Evolutionary conservation across 306 rosid species (phyloP).

Genomic region (Vachellia collinsii): DNA sequence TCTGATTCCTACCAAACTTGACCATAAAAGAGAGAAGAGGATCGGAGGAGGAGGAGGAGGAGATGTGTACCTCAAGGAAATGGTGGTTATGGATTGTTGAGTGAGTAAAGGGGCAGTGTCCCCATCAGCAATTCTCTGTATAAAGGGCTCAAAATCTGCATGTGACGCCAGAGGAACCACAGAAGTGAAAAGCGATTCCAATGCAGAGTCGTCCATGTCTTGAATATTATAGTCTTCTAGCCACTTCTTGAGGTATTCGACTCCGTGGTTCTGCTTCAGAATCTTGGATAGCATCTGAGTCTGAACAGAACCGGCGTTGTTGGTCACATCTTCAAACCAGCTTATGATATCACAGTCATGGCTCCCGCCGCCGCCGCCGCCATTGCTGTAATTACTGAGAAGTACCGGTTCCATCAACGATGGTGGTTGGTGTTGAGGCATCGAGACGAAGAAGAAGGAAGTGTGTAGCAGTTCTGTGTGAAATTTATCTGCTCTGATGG

Average conservation of each 20-base stretch:
- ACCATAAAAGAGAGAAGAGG: constrained; percentile 2
- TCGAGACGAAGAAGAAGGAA: background rate
- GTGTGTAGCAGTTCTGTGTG: background rate
- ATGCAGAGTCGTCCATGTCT: constrained; percentile 49
- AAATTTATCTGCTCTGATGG: background rate
- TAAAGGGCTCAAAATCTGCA: constrained; percentile 69
- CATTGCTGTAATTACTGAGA: background rate
- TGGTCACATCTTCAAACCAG: constrained; percentile 65
- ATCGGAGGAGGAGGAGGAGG: background rate
- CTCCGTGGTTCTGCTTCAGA: constrained; percentile 57
- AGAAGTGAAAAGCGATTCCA: constrained; percentile 66
- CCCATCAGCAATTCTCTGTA: constrained; percentile 72
- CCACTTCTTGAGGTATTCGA: constrained; percentile 70
- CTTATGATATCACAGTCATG: constrained; percentile 41
- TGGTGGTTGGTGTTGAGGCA: background rate
- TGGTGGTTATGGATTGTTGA: constrained; percentile 64
- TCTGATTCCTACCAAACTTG: constrained; percentile 34
- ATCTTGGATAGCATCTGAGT: constrained; percentile 57
- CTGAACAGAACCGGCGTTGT: constrained; percentile 54
- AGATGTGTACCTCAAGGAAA: constrained; percentile 57
- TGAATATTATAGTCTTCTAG: constrained; percentile 44
- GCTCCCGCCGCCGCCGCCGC: background rate
- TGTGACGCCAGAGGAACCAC: constrained; percentile 67
- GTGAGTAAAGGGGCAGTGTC: constrained; percentile 59
- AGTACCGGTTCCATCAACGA: background rate